These are phyloP conservation scores for Aspergillus fumigatiaffinis DNA, from an alignment of 2,329 filamentous ascomycete genomes.

Conservation along the genomic window DNA sequence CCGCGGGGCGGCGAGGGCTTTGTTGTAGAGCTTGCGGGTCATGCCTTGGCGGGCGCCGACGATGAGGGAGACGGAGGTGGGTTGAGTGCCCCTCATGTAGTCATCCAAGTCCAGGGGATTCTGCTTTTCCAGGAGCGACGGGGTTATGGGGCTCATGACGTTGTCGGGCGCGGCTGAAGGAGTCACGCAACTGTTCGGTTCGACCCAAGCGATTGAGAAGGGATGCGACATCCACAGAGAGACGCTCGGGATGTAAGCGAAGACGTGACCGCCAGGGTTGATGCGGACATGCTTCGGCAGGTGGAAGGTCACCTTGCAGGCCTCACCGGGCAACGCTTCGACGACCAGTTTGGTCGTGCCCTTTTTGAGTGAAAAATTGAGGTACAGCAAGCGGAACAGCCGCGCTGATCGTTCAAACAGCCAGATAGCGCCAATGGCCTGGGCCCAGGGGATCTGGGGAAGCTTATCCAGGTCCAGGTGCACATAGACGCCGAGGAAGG, in stretches of 20 bases:
- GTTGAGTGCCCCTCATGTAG: constrained; percentile 19
- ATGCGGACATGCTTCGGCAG: constrained; percentile 52
- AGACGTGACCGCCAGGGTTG: constrained; percentile 57
- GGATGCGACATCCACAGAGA: constrained; percentile 48
- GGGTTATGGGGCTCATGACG: constrained; percentile 15
- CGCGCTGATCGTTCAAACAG: constrained; percentile 44
- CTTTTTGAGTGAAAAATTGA: constrained; percentile 50
- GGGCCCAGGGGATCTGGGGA: constrained; percentile 39
- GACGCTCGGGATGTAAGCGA: constrained; percentile 54
- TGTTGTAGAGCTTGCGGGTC: constrained; percentile 58
- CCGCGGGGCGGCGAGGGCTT: constrained; percentile 47
- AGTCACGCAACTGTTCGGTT: constrained; percentile 28
- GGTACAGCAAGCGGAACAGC: constrained; percentile 47
- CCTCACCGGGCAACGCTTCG: constrained; percentile 57
- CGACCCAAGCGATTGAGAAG: constrained; percentile 47
- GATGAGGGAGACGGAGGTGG: constrained; percentile 52
- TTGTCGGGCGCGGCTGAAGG: constrained; percentile 16
- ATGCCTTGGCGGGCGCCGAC: constrained; percentile 60
- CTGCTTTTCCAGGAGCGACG: constrained; percentile 33
- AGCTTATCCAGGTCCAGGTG: constrained; percentile 42
- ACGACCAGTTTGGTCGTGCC: constrained; percentile 52
- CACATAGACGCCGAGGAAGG: constrained; percentile 42
- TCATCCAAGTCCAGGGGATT: constrained; percentile 19
- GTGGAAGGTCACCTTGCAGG: constrained; percentile 58
- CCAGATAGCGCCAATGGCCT: constrained; percentile 38